Evolutionary conservation across 768 basidiomycete genomes (phyloP), one percentile per base, ranked within the genome.

Genomic region (Sistotremastrum suecicum): DNA sequence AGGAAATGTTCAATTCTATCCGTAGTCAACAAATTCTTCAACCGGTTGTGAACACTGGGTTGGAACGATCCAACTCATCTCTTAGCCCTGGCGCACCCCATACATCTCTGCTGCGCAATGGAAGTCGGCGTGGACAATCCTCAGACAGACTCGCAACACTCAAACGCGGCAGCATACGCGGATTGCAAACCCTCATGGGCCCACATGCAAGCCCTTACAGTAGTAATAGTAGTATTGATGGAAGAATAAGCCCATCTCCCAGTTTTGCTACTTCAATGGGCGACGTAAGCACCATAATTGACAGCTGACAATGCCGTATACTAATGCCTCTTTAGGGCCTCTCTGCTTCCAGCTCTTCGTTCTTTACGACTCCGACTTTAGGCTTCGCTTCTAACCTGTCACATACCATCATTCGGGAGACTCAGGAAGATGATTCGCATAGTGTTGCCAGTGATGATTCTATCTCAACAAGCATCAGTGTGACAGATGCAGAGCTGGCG

Each of bases 311-410:
- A 41, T 42, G 38, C 37, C 32, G 29, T 41, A 6, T 33, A 7
- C 39, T 48, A 43, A 30, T 45, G 50, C 43, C 45, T 44, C 32
- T 42, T 5, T 50, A 80, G 76, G 76, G 68, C 28, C 49, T 75
- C 53, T 75, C 82, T 50, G 75, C 68, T 44, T 78, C 80, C 29
- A 74, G 75, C 56, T 70, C 76, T 7, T 73, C 78, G 8, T 83
- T 85, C 64, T 70, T 87, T 42, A 20, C 20, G 20, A 74, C 82
- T 2, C 85, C 90, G 0, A 78, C 90, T 0, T 71, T 98, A n/a
- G 95, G 95, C 3, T 98, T 99, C 58, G 95, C 91, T 3, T 90
- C 86, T 43, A 97, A 94, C 54, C 71, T 99, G 33, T 88, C 90
- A 2, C 85, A 95, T 58, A 90, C 91, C 3, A 98, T 98, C 58